Percentiles rank a stretch among this genome's conserved stretches.
Evolutionary conservation across 31 red algal species (phyloP).

Genomic region (Bonnemaisonia californica): DNA sequence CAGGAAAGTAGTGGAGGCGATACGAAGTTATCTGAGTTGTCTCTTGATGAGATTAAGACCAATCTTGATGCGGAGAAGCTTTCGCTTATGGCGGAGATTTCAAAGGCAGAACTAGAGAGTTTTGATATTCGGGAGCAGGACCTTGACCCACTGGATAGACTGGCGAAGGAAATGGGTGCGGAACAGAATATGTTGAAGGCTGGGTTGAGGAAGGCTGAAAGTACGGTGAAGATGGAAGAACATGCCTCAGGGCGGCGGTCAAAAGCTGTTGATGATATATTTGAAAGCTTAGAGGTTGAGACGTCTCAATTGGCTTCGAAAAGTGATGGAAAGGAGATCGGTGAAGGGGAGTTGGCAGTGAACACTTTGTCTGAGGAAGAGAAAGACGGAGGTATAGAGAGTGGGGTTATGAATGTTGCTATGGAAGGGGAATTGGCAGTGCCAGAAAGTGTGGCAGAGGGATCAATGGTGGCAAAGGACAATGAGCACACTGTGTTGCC

Average conservation of each 20-base stretch:
- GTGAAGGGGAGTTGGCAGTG: too few species aligned
- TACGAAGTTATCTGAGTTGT: conserved; percentile 21
- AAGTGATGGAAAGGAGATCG: too few species aligned
- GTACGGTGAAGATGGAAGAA: conserved; percentile 25
- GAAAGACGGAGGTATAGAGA: too few species aligned
- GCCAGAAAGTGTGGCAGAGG: too few species aligned
- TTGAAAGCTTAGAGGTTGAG: too few species aligned
- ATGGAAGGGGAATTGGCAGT: too few species aligned
- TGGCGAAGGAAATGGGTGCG: conserved; percentile 30
- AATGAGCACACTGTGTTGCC: too few species aligned
- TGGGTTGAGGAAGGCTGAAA: conserved; percentile 33
- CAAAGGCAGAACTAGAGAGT: conserved; percentile 21
- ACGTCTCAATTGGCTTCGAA: too few species aligned
- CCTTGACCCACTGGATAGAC: conserved; percentile 2
- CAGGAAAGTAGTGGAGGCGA: conserved; percentile 14
- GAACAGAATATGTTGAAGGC: conserved; percentile 11
- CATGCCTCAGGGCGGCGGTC: background rate
- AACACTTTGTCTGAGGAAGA: too few species aligned
- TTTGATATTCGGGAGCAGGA: conserved; percentile 5
- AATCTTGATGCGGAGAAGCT: conserved; percentile 35
- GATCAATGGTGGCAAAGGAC: too few species aligned
- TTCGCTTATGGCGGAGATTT: conserved; percentile 34
- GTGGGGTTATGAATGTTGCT: too few species aligned
- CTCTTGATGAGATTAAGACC: conserved; percentile 20
- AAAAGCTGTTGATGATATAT: conserved; percentile 15